Evolutionary conservation across 768 basidiomycete genomes (phyloP).

Genomic region (Strobilomyces echinocephalus): DNA sequence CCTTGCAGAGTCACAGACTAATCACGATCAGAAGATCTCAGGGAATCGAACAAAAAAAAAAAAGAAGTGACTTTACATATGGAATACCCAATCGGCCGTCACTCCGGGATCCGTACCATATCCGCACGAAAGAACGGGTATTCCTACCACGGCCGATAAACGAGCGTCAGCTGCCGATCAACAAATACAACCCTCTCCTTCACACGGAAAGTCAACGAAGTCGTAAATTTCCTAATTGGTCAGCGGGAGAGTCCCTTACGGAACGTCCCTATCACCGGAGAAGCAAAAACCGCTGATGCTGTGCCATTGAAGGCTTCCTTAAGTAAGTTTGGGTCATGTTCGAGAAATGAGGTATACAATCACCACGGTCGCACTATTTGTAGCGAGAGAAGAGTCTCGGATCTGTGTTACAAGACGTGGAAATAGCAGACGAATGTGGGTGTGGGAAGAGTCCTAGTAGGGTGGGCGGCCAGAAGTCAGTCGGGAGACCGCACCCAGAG

Average conservation of each 20-base stretch:
- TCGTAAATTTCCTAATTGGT: not conserved
- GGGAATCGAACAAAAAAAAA: conserved; percentile 1
- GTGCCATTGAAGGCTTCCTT: conserved; percentile 10
- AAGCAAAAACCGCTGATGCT: conserved; percentile 21
- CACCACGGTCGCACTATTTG: not conserved
- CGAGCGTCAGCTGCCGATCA: not conserved
- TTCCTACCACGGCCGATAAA: not conserved
- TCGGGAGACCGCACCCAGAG: not conserved
- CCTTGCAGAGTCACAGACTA: conserved; percentile 3
- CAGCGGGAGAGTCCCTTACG: conserved; percentile 12
- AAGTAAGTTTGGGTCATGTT: conserved; percentile 2
- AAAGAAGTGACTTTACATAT: conserved; percentile 5
- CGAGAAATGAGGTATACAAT: conserved; percentile 4
- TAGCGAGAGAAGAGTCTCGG: not conserved
- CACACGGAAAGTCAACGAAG: not conserved
- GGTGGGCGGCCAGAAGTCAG: too few species aligned
- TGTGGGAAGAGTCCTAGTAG: not conserved
- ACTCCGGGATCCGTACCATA: not conserved
- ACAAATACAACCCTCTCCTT: not conserved
- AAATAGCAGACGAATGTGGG: not conserved
- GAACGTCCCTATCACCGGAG: conserved; percentile 16
- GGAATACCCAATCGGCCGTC: conserved; percentile 7
- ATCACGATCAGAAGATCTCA: conserved; percentile 12
- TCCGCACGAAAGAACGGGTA: not conserved
- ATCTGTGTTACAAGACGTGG: not conserved